Evolutionary conservation across 768 basidiomycete species (phyloP), one percentile per base, ranked within the genome.

Genomic region (Hirschioporus abietinus): DNA sequence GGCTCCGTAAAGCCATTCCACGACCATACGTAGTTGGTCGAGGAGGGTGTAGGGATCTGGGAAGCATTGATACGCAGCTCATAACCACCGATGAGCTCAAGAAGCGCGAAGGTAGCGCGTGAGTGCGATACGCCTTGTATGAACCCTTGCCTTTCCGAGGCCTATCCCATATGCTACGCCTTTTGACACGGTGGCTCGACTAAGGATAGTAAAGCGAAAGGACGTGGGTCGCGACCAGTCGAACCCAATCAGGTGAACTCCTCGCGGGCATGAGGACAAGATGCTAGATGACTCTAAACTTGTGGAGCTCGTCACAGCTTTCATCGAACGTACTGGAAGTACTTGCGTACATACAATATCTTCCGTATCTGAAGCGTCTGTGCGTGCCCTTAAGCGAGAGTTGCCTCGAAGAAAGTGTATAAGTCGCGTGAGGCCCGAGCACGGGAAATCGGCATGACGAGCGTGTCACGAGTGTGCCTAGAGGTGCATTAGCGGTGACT

Each of bases 401-500:
- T 52, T 52, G 42, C 42, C 42, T 52, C 42, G 12, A 52, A 5
- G 42, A 52, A 52, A 52, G 42, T 15, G 12, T 52, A 12, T 15
- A 52, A 3, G 5, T 52, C 42, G 42, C 42, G 42, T 52, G 42
- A 15, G 42, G 42, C 42, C 42, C 42, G 42, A 52, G 42, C 42
- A 52, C 42, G 42, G 42, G 42, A 52, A 52, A 52, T 52, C 42
- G 42, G 42, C 42, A 52, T 52, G 42, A 52, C 42, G 42, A 52
- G 42, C 42, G 42, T 52, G 42, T 52, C 42, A 52, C 42, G 42
- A 52, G 42, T 52, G 42, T 52, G 42, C 42, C 42, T 52, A 10
- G 42, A 52, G 42, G 42, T 52, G 42, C 15, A 15, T 52, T 5
- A 52, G 42, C 42, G 42, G 42, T 52, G 42, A 52, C 42, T 52